phyloP scores from a whole-genome alignment of 1,284 basidiomycete species.

The Ceratobasidium sp. region DNA sequence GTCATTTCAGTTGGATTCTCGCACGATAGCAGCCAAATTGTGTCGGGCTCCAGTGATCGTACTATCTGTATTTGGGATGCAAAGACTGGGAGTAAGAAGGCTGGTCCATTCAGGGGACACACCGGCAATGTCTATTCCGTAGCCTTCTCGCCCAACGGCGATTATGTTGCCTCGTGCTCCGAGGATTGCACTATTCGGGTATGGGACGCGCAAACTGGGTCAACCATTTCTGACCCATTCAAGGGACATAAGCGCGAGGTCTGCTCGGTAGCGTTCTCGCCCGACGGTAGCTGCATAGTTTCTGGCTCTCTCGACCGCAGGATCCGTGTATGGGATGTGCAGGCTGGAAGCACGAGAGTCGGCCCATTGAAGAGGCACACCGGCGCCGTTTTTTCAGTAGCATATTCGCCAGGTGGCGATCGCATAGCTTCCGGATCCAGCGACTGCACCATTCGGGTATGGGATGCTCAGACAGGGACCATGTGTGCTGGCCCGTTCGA shows the following conservation, averaged over 20 bases:
- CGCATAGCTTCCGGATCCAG: constrained; percentile 14
- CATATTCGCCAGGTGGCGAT: constrained; percentile 13
- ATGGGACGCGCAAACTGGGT: constrained; percentile 11
- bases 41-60: not conserved
- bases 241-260: constrained; percentile 8
- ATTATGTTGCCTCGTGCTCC: constrained; percentile 14
- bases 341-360: not conserved
- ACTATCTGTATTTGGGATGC: constrained; percentile 32
- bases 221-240: not conserved
- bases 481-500: constrained; percentile 30
- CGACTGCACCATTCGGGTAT: constrained; percentile 51
- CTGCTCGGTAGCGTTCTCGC: constrained; percentile 27
- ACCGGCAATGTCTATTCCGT: constrained; percentile 5
- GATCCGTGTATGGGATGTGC: constrained; percentile 32
- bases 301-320: constrained; percentile 30
- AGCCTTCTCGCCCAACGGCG: constrained; percentile 36
- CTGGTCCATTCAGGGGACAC: constrained; percentile 21
- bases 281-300: constrained; percentile 24
- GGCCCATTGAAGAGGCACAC: constrained; percentile 11
- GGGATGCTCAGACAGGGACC: constrained; percentile 54
- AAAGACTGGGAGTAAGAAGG: not conserved
- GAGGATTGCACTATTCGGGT: constrained; percentile 23
- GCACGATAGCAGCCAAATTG: not conserved
- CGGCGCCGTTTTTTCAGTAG: not conserved
- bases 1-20: not conserved